Conservation (phyloP, 2,329 filamentous ascomycete genomes). For the Biscogniauxia mediterranea region DNA sequence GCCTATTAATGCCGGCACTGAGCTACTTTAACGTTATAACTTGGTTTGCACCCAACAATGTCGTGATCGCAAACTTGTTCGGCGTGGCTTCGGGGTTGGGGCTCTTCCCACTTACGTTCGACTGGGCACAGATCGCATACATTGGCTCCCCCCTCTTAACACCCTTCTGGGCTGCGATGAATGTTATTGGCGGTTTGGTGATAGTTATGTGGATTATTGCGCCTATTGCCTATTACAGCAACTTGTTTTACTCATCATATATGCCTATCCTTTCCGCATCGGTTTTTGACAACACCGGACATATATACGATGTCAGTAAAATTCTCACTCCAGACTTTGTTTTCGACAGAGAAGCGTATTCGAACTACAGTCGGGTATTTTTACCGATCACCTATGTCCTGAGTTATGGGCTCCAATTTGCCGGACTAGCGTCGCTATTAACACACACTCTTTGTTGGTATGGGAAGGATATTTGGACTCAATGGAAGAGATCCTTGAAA, state of each 20-base stretch:
- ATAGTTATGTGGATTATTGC: slow-evolving; percentile 84
- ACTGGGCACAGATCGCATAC: slow-evolving; percentile 88
- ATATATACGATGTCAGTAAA: slow-evolving; percentile 76
- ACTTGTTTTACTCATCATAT: slow-evolving; percentile 77
- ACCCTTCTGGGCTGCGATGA: slow-evolving; percentile 83
- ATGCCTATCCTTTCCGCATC: slow-evolving; percentile 83
- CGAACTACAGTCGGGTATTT: slow-evolving; percentile 80
- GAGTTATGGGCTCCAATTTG: slow-evolving; percentile 84
- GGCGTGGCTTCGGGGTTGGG: slow-evolving; percentile 82
- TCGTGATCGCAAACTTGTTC: slow-evolving; percentile 84
- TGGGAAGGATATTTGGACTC: slow-evolving; percentile 75
- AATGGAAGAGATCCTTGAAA: slow-evolving; percentile 68
- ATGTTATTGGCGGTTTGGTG: slow-evolving; percentile 76
- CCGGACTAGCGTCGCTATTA: slow-evolving; percentile 73
- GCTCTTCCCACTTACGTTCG: slow-evolving; percentile 81
- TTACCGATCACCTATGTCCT: slow-evolving; percentile 84
- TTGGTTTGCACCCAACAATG: slow-evolving; percentile 83
- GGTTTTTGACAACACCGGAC: slow-evolving; percentile 82
- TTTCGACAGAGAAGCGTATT: slow-evolving; percentile 75
- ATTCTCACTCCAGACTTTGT: slow-evolving; percentile 76
- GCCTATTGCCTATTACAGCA: slow-evolving; percentile 77
- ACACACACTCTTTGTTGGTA: slow-evolving; percentile 85
- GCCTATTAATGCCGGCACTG: slow-evolving; percentile 76
- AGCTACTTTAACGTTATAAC: slow-evolving; percentile 89
- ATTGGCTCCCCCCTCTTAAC: slow-evolving; percentile 83